Evolutionary conservation across 176 grass and related monocot genomes (phyloP), one percentile per base, ranked within the genome.

Genomic region (Hyparrhenia diplandra): DNA sequence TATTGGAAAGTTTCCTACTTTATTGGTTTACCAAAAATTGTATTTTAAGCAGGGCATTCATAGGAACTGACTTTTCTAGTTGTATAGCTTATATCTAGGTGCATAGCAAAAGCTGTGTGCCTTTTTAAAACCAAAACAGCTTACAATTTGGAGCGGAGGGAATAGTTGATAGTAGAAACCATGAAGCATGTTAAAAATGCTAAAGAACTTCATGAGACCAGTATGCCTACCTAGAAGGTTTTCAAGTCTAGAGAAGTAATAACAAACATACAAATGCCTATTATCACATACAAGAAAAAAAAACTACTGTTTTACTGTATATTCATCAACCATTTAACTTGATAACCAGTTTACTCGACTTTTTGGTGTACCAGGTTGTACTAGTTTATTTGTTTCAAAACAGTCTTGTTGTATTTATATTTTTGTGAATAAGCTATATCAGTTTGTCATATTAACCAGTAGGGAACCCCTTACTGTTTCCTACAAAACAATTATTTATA

Each of bases 301-400:
- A 76, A 68, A 7, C 20, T 78, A 64, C 64, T 25, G 8, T 59
- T 60, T 42, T 34, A 39, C n/a, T 71, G 36, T 45, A 81, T 14
- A 79, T 42, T 55, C 18, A 41, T 16, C 3, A 31, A 54, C n/a
- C 32, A 28, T 40, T 79, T 65, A 71, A 29, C 42, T 13, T 64
- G 17, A 64, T 79, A 51, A 62, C 24, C 23, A 13, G 42, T 34
- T 61, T 13, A 41, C 3, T 73, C 4, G 0, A 54, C 7, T 17
- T 76, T n/a, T 58, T 28, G 9, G 39, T 75, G 34, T 27, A 13
- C 55, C 10, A 57, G 29, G 21, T 47, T 67, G 61, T 27, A n/a
- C 23, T 83, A 18, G 37, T 54, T 64, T 79, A 65, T 64, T 79
- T 40, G 24, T 20, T 73, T 41, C 68, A 82, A 51, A 74, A 73